Conservation (phyloP, 192 early-diverging fungal species). For the Coemansia sp. region DNA sequence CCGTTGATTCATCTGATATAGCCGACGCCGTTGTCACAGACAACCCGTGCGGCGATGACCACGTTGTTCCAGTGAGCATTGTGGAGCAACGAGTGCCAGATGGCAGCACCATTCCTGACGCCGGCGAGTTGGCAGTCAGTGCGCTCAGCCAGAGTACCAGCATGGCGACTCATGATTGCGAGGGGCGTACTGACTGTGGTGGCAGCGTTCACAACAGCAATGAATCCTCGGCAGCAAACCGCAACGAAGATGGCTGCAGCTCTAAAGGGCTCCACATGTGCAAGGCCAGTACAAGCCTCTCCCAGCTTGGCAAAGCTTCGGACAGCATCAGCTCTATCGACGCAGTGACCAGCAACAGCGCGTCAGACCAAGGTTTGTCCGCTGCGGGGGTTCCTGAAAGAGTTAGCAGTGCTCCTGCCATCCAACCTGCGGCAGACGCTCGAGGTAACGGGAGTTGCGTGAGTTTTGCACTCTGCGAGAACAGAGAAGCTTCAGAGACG, state of each 20-base stretch:
- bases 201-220: background rate
- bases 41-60: background rate
- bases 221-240: background rate
- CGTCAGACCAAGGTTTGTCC: background rate
- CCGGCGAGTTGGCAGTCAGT: background rate
- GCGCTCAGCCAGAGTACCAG: background rate
- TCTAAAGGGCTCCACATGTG: conserved; percentile 33
- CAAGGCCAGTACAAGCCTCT: conserved; percentile 50
- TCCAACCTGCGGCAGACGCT: conserved; percentile 8
- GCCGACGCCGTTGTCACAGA: background rate
- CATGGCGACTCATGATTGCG: background rate
- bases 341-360: background rate
- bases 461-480: background rate
- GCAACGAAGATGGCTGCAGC: background rate
- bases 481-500: conserved; percentile 9
- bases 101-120: background rate
- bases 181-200: background rate
- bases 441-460: background rate
- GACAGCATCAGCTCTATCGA: conserved; percentile 1
- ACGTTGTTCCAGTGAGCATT: background rate
- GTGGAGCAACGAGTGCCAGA: background rate
- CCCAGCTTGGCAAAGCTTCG: conserved; percentile 25
- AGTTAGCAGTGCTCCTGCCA: conserved; percentile 25
- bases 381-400: conserved; percentile 9
- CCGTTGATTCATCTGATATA: background rate